These are phyloP conservation scores for Phytophthora hybrid DNA, from an alignment of 352 stramenopile species.

Conservation along the genomic window DNA sequence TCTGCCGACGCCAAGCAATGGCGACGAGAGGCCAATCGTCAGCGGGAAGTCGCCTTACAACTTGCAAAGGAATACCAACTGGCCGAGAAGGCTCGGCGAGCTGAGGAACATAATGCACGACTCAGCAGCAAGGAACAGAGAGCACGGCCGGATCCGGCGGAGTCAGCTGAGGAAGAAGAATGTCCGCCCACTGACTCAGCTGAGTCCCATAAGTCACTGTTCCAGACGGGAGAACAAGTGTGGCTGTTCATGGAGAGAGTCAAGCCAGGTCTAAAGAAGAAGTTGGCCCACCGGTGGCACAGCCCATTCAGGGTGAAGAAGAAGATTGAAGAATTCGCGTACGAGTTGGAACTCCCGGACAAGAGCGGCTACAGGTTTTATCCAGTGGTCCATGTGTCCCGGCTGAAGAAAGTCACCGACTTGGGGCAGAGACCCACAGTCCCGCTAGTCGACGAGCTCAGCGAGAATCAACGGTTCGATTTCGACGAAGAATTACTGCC, in stretches of 20 bases:
- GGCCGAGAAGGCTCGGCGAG: conserved; percentile 1
- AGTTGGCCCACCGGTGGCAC: conserved; percentile 7
- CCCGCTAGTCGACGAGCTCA: too few relatives aligned
- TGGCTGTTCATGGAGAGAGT: conserved; percentile 7
- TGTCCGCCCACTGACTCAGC: too few relatives aligned
- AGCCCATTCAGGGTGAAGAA: background rate
- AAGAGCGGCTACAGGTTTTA: conserved; percentile 7
- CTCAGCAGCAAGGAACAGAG: background rate
- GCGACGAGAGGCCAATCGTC: background rate
- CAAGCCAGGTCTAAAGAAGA: conserved; percentile 1
- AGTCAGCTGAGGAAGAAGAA: too few relatives aligned
- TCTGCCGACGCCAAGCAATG: background rate
- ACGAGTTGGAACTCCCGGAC: conserved; percentile 7
- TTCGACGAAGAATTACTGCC: too few relatives aligned
- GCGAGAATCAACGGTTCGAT: too few relatives aligned
- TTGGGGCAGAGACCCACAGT: too few relatives aligned
- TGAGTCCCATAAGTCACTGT: background rate
- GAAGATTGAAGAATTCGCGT: conserved; percentile 16
- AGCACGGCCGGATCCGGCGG: background rate
- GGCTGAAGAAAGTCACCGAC: background rate
- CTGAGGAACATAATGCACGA: background rate
- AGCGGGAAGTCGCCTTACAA: conserved; percentile 1
- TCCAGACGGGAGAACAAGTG: background rate
- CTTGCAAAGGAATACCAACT: background rate
- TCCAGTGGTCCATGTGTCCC: conserved; percentile 10